phyloP scores from a whole-genome alignment of 148 eudicot genomes.

The Chenopodium album region DNA sequence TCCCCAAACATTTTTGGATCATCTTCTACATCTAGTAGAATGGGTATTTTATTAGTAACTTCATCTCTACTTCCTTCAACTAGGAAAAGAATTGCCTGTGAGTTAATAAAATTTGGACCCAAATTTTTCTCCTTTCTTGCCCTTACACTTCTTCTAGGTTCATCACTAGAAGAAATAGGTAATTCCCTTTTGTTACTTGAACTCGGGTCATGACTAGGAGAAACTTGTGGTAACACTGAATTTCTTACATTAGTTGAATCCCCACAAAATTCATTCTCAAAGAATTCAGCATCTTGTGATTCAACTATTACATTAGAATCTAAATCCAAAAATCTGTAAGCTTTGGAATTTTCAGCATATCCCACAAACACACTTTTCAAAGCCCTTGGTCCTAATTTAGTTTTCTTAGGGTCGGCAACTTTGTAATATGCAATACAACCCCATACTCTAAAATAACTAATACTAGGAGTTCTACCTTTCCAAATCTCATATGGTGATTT shows the following conservation, averaged over 20 bases:
- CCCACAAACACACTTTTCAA: conserved; percentile 11
- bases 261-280: background rate
- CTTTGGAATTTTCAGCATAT: conserved; percentile 9
- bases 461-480: too few species aligned
- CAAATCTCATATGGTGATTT: too few species aligned
- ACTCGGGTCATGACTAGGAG: too few species aligned
- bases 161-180: too few species aligned
- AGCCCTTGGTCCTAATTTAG: background rate
- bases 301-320: background rate
- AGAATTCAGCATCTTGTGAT: background rate
- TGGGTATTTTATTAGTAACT: background rate
- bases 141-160: too few species aligned
- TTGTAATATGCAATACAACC: conserved; percentile 16
- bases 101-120: too few species aligned
- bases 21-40: too few species aligned
- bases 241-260: background rate
- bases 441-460: conserved; percentile 17
- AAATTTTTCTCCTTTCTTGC: too few species aligned
- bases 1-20: too few species aligned
- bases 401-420: background rate
- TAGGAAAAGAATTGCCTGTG: too few species aligned
- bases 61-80: background rate
- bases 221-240: too few species aligned
- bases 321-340: conserved; percentile 5
- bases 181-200: too few species aligned